A percentile compares a stretch with the other conserved stretches of the same genome.
These are phyloP conservation scores for Gamsiella multidivaricata DNA, from an alignment of 192 early-diverging fungal species.

Conservation along the genomic window DNA sequence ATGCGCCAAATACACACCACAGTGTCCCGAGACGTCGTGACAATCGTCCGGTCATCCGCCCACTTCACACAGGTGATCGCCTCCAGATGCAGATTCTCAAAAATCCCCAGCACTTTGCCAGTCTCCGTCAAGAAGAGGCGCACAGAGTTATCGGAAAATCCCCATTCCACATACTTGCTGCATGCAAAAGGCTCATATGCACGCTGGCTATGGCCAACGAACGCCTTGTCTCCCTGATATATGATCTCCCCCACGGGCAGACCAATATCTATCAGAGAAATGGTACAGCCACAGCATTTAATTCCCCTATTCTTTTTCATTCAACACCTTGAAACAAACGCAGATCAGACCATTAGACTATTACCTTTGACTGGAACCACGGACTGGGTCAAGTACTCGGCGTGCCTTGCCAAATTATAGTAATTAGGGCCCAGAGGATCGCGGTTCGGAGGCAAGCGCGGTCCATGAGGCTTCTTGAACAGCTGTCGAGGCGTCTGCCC, in stretches of 20 bases:
- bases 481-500: constrained; percentile 95
- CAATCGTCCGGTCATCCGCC: constrained; percentile 68
- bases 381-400: constrained; percentile 66
- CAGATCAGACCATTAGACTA: not conserved
- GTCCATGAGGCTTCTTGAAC: constrained; percentile 87
- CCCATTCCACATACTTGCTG: constrained; percentile 73
- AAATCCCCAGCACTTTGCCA: constrained; percentile 64
- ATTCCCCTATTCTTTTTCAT: too few species aligned
- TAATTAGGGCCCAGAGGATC: constrained; percentile 56
- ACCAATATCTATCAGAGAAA: constrained; percentile 57
- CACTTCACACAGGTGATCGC: constrained; percentile 68
- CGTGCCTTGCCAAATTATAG: constrained; percentile 59
- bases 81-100: constrained; percentile 71
- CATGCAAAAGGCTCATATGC: constrained; percentile 58
- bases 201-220: constrained; percentile 52
- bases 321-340: too few species aligned
- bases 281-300: too few species aligned
- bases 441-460: constrained; percentile 49
- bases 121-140: constrained; percentile 64
- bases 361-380: constrained; percentile 63
- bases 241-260: constrained; percentile 62
- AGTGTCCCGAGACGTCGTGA: constrained; percentile 58
- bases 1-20: constrained; percentile 72
- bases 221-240: constrained; percentile 56
- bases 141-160: constrained; percentile 69